Conservation (phyloP, 768 basidiomycete species). For the Kwoniella mangroviensis region DNA sequence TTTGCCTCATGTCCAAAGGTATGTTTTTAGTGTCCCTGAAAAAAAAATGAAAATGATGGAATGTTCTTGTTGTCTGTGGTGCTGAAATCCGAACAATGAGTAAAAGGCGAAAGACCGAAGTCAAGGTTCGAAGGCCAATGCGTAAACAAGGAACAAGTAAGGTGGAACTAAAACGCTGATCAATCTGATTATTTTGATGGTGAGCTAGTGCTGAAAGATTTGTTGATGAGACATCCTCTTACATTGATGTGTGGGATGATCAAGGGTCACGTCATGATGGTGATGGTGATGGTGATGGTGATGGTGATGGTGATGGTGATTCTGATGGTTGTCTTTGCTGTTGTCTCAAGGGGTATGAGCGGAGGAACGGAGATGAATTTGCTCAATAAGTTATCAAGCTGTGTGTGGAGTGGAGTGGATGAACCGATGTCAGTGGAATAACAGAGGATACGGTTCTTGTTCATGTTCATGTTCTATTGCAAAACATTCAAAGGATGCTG, state of each 20-base stretch:
- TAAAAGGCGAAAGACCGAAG: not conserved
- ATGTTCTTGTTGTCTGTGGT: not conserved
- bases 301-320: too few relatives aligned
- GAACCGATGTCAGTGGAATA: not conserved
- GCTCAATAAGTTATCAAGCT: not conserved
- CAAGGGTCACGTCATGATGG: too few relatives aligned
- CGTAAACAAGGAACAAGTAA: not conserved
- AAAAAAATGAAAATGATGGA: not conserved
- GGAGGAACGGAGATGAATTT: not conserved
- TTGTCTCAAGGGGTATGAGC: not conserved
- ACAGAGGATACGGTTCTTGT: not conserved
- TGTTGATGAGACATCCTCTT: not conserved
- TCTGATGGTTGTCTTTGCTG: not conserved
- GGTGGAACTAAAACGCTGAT: not conserved
- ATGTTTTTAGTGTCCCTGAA: not conserved
- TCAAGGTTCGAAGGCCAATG: not conserved
- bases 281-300: too few relatives aligned
- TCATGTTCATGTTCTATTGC: not conserved
- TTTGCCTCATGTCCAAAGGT: conserved; percentile 7
- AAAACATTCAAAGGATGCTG: not conserved
- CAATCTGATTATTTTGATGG: not conserved
- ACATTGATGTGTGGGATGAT: not conserved
- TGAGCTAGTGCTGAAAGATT: not conserved
- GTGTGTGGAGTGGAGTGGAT: not conserved
- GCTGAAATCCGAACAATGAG: too few relatives aligned